Evolutionary conservation across 108 stramenopile species (phyloP).

Genomic region (Hondaea fermentalgiana): DNA sequence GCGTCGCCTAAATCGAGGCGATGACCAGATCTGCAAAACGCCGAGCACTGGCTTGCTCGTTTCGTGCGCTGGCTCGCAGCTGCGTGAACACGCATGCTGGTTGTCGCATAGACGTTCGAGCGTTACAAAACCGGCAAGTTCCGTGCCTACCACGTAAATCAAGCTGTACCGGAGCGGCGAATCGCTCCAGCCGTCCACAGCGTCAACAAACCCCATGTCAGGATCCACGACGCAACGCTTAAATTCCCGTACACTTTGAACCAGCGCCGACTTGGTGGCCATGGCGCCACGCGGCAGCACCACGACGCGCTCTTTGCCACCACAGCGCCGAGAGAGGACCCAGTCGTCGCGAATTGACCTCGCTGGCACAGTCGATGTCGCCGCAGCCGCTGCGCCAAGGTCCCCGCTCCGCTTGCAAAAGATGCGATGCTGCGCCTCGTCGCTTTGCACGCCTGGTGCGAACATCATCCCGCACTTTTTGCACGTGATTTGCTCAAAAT

Average conservation of each 20-base stretch:
- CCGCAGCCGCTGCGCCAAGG: background rate
- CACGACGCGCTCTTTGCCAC: background rate
- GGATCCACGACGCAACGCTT: background rate
- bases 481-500: background rate
- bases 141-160: background rate
- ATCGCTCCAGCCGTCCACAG: background rate
- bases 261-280: background rate
- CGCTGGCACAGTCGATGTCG: background rate
- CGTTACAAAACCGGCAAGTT: background rate
- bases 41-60: background rate
- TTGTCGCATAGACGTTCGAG: background rate
- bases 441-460: background rate
- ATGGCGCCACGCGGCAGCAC: background rate
- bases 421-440: background rate
- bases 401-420: background rate
- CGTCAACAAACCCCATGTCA: background rate
- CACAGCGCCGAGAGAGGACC: background rate
- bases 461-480: background rate
- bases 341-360: background rate
- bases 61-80: background rate
- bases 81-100: background rate
- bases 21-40: background rate
- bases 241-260: background rate
- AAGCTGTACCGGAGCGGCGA: background rate
- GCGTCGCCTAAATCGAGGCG: background rate